Base-by-base conservation (phyloP, 2,329 filamentous ascomycete genomes). In the Xylariaceae sp. region DNA sequence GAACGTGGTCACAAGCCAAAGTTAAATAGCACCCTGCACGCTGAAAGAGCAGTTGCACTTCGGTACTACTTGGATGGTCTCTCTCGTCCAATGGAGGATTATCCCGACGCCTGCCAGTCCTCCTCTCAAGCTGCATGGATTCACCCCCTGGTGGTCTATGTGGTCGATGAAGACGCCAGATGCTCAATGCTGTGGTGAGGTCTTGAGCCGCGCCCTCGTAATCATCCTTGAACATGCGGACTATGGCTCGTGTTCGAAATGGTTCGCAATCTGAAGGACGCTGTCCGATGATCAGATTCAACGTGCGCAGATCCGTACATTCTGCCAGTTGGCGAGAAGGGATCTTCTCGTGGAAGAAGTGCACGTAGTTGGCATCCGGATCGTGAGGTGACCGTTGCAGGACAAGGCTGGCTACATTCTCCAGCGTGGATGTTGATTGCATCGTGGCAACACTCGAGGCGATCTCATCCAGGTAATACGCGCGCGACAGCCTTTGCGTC, bases 301-400 rank as follows among this genome's bases (percentile, higher is more conserved):
- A 61, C 3, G 79, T 71, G 36, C 75, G 66, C 40, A 89, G 62
- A 46, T 76, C 81, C 7, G 85, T 89, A 51, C 74, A 81, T 53
- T 86, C 77, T 24, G 80, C 83, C 58, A 92, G 67, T 57, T 83
- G 79, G 29, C 83, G 69, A 28, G 79, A 84, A 1, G 85, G 83
- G 17, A 92, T 89, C 73, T 90, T 92, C 63, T 94, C 85, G 63
- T 90, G 85, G 61, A 94, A 94, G 65, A 90, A 92, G 58, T 92
- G 84, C n/a, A 92, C 87, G 57, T 92, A 92, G 60, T 83, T 84
- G 18, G 85, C 87, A 54, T 92, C 84, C 30, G 70, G 63, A 54
- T 88, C 80, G 35, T 71, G 59, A n/a, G 77, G 70, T 44, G 76
- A 81, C 44, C 85, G 72, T 58, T 85, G 78, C 45, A 92, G 64